Conservation (phyloP, 2,329 filamentous ascomycete species). For the Penicillium sp. region DNA sequence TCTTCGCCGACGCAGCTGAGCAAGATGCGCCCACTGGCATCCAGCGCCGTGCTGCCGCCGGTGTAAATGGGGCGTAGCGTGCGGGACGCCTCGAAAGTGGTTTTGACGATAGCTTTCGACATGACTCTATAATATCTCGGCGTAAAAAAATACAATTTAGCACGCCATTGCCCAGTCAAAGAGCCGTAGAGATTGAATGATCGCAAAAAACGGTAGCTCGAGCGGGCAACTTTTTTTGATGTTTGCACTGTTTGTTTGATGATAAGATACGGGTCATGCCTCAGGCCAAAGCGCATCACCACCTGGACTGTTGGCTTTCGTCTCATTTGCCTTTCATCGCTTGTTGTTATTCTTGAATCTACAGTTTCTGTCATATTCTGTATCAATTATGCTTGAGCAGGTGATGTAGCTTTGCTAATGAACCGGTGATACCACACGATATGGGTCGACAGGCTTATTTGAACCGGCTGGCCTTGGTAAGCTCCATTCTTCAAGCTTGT, state of each 20-base stretch:
- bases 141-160: conserved; percentile 12
- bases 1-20: conserved; percentile 91
- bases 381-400: neutral
- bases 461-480: conserved; percentile 48
- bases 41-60: conserved; percentile 81
- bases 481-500: conserved; percentile 16
- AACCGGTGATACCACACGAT: conserved; percentile 3
- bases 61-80: conserved; percentile 93
- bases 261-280: conserved; percentile 36
- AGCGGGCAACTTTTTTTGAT: conserved; percentile 39
- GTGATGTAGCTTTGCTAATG: conserved; percentile 10
- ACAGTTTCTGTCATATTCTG: neutral
- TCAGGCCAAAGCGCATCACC: conserved; percentile 13
- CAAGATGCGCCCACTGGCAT: conserved; percentile 75
- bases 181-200: conserved; percentile 14
- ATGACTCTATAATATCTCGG: conserved; percentile 28
- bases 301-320: neutral
- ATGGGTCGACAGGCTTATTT: conserved; percentile 50
- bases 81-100: conserved; percentile 80
- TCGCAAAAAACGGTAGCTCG: conserved; percentile 21
- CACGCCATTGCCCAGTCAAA: conserved; percentile 19
- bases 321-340: neutral
- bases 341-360: neutral
- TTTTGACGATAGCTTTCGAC: conserved; percentile 65
- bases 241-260: conserved; percentile 36